Base-by-base conservation (phyloP, 2,329 filamentous ascomycete species). In the Colletotrichum lindemuthianum region DNA sequence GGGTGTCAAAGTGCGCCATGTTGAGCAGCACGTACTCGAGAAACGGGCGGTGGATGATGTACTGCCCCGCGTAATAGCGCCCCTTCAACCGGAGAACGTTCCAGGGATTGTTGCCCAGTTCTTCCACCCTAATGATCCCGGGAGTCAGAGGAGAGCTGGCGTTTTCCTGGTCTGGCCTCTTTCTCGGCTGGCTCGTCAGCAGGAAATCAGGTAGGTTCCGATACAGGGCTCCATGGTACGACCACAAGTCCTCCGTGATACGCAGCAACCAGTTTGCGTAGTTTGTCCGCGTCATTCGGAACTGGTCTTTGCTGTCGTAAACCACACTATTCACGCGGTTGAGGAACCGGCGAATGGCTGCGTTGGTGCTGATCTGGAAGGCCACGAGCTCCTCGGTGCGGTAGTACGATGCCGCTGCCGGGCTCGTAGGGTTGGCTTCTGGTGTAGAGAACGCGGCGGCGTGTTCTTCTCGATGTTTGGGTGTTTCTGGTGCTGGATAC, bases 281-380 rank as follows among this genome's bases (percentile, higher is more conserved):
- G 33, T 71, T 67, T 11, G 66, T 56, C 6, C 67, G 55, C 5
- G 67, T 65, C 37, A 69, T 67, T 2, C 71, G 59, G 6, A 67
- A 69, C 5, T 70, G 60, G 12, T 75, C 73, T 8, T 70, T 73
- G 6, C 66, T 69, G 32, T 74, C 70, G 47, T 75, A 75, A 1
- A 74, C 68, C 1, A 72, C 69, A 7, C 71, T 74, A 33, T 74
- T 72, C 3, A 73, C 71, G 1, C 72, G 69, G 6, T 75, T 75
- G 0, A 75, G 49, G 36, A 75, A 73, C 0, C 73, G 69, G 4
- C 73, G 65, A 11, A 75, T 75, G 1, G 73, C 71, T 1, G 73
- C 71, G 48, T 73, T 75, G 2, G 73, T 75, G 12, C 69, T 74
- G 16, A 75, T 72, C 4, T 75, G 73, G 11, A 75, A 75, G 0